Conservation (phyloP, 2,329 filamentous ascomycete genomes). For the Colletotrichum tropicicola region DNA sequence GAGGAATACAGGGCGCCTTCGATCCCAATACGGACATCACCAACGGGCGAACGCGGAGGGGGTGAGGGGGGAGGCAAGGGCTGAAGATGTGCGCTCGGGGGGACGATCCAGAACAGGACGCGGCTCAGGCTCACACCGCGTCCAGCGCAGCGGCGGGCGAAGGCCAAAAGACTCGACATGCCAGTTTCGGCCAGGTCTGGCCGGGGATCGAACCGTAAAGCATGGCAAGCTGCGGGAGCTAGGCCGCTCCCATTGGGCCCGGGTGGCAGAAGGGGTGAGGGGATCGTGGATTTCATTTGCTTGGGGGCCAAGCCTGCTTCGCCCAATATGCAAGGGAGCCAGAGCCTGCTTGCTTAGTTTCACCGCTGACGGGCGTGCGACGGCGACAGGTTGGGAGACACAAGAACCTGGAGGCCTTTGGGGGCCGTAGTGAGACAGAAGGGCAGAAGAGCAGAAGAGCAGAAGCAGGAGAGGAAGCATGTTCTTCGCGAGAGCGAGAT, state of each 20-base stretch:
- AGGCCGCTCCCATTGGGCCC: slow-evolving; percentile 1
- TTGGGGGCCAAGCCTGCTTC: neutral
- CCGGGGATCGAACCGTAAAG: neutral
- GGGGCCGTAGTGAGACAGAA: too few relatives aligned
- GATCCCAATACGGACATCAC: neutral
- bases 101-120: neutral
- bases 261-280: neutral
- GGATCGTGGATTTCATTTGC: slow-evolving; percentile 2
- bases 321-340: slow-evolving; percentile 14
- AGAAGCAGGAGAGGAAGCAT: too few relatives aligned
- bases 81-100: neutral
- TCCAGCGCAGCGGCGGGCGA: neutral
- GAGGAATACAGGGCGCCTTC: neutral
- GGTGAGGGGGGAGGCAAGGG: neutral
- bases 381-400: too few relatives aligned
- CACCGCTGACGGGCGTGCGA: neutral
- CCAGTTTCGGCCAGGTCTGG: slow-evolving; percentile 15
- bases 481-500: neutral
- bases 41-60: too few relatives aligned
- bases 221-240: slow-evolving; percentile 1
- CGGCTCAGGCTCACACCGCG: neutral
- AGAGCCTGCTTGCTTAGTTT: slow-evolving; percentile 15
- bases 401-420: too few relatives aligned
- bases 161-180: slow-evolving; percentile 8
- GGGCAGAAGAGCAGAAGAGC: too few relatives aligned